These are phyloP conservation scores for Medicago truncatula DNA, from an alignment of 306 rosid genomes.

Conservation along the genomic window DNA sequence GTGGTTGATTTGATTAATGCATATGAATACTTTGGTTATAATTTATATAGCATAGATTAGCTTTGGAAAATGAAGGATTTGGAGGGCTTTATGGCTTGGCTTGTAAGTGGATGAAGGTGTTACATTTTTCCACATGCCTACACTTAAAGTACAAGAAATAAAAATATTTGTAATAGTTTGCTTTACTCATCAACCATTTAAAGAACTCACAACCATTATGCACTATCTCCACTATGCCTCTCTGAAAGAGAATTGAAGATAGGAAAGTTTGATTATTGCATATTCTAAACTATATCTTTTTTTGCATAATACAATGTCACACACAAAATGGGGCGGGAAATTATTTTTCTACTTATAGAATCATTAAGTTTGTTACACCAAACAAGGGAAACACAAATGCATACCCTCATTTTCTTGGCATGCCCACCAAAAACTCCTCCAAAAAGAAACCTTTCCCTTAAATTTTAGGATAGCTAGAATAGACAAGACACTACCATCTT, in stretches of 20 bases:
- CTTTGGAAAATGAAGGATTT: conserved; percentile 63
- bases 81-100: conserved; percentile 88
- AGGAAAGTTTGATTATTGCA: conserved; percentile 34
- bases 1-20: conserved; percentile 66
- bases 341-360: conserved; percentile 42
- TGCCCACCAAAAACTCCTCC: conserved; percentile 48
- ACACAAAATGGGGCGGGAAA: conserved; percentile 29
- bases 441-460: conserved; percentile 45
- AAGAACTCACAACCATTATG: conserved; percentile 52
- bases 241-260: conserved; percentile 44
- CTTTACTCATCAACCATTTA: conserved; percentile 90
- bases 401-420: conserved; percentile 45
- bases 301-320: conserved; percentile 32
- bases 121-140: conserved; percentile 79
- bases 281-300: conserved; percentile 31
- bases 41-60: conserved; percentile 73
- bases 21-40: conserved; percentile 62
- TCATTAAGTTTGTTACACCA: conserved; percentile 63
- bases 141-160: conserved; percentile 91
- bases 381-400: conserved; percentile 50
- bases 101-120: conserved; percentile 93
- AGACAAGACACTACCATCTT: conserved; percentile 42
- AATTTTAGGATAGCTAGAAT: conserved; percentile 45
- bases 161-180: conserved; percentile 59
- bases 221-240: conserved; percentile 49